These are phyloP conservation scores for Xylaria sp. DNA, from an alignment of 2,329 filamentous ascomycete genomes.

Conservation along the genomic window DNA sequence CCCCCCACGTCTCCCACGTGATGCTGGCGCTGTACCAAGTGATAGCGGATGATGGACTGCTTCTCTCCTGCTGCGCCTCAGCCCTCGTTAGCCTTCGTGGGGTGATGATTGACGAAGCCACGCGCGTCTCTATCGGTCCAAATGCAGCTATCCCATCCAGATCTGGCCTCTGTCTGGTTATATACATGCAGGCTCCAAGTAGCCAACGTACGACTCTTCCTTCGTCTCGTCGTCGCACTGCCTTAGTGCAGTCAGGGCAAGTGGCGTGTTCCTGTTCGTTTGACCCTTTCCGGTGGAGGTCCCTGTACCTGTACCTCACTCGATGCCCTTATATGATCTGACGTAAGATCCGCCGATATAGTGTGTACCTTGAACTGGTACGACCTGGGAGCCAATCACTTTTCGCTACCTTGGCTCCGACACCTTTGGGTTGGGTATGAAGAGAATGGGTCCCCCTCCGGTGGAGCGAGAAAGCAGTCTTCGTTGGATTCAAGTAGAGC, in stretches of 20 bases:
- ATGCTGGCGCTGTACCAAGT: no score
- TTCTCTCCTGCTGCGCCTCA: conserved; percentile 1
- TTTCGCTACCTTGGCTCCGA: conserved; percentile 16
- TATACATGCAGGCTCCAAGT: conserved; percentile 6
- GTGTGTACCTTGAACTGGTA: background rate
- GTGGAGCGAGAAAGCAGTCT: background rate
- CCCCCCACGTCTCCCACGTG: no score
- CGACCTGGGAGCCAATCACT: background rate
- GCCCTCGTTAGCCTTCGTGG: conserved; percentile 18
- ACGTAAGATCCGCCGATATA: conserved; percentile 14
- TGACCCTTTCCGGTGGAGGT: conserved; percentile 6
- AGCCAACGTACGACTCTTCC: conserved; percentile 8
- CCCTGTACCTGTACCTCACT: conserved; percentile 9
- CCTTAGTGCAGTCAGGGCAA: no score
- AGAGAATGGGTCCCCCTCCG: conserved; percentile 15
- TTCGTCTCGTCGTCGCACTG: background rate
- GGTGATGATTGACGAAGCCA: conserved; percentile 23
- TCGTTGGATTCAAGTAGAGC: background rate
- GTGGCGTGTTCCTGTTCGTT: background rate
- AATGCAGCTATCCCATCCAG: conserved; percentile 9
- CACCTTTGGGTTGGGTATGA: conserved; percentile 27
- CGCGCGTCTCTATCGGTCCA: conserved; percentile 15
- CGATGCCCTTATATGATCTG: conserved; percentile 19
- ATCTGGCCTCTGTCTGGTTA: conserved; percentile 11
- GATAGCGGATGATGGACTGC: background rate